Evolutionary conservation across 495 filamentous ascomycete genomes (phyloP).

Genomic region (Parathielavia hyrcaniae): DNA sequence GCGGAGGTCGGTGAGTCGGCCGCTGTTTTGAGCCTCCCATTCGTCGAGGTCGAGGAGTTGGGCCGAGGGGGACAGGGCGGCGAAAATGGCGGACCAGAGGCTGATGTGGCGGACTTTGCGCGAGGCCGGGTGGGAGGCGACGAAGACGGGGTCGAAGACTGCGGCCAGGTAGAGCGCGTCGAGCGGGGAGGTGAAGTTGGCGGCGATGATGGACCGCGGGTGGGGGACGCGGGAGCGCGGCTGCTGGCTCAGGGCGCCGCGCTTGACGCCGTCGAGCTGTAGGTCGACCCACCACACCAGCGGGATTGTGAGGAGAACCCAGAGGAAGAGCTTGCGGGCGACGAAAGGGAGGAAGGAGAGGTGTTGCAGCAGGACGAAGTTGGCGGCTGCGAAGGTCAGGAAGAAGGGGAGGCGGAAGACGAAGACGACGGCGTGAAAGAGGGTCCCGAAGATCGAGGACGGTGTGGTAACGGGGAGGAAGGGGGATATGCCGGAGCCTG

Average conservation of each 20-base stretch:
- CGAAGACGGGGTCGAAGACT: conserved; percentile 94
- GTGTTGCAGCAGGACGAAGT: conserved; percentile 79
- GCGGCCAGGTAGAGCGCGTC: conserved; percentile 94
- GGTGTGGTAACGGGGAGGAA: conserved; percentile 74
- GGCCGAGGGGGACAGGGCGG: conserved; percentile 58
- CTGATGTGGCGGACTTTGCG: conserved; percentile 68
- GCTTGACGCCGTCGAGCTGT: conserved; percentile 89
- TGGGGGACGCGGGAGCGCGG: conserved; percentile 64
- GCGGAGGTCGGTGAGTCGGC: conserved; percentile 50
- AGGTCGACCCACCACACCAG: conserved; percentile 98
- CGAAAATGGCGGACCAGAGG: conserved; percentile 64
- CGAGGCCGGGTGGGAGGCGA: conserved; percentile 66
- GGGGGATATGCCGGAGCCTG: conserved; percentile 92
- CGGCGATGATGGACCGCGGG: conserved; percentile 72
- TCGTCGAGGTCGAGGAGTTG: conserved; percentile 37
- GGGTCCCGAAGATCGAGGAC: conserved; percentile 52
- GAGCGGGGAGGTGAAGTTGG: conserved; percentile 83
- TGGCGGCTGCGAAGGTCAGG: conserved; percentile 56
- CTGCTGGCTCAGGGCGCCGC: conserved; percentile 60
- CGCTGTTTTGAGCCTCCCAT: neutral
- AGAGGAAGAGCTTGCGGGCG: conserved; percentile 73
- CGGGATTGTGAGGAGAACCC: conserved; percentile 76
- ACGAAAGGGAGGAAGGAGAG: conserved; percentile 69
- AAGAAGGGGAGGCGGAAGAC: conserved; percentile 74
- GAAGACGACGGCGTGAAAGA: conserved; percentile 66